Base-by-base conservation (phyloP, 73 alveolate species). In the Paraurostyla sp. region DNA sequence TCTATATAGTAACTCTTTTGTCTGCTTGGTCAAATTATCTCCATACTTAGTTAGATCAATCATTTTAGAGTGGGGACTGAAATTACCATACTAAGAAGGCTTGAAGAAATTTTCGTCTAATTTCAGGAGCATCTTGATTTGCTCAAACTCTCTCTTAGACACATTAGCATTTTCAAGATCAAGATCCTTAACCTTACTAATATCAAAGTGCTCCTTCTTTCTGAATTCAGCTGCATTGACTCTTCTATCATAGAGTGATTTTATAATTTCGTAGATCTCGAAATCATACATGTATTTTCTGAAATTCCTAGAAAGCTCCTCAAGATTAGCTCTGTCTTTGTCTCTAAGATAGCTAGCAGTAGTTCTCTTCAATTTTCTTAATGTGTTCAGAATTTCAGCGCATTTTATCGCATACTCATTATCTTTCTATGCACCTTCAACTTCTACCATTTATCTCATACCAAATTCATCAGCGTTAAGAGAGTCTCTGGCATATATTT, bases 1-100 rank as follows among this genome's bases (percentile, higher is more conserved):
- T 40, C 89, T 50, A 41, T 78, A 78, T 11, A 78, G 54, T 11
- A 78, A 23, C 25, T 78, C 89, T 42, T 78, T 51, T 0, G 60
- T 58, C 7, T 78, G 80, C 41, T 54, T 52, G 2, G 89, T 7
- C 2, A 78, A 40, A 22, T 51, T 54, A n/a, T n/a, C n/a, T 23
- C 50, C 65, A 38, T 78, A 78, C 89, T 78, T 78, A 6, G 89
- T 20, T 15, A 78, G 29, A 38, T 78, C 89, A 20, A 78, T 27
- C 4, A 78, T 22, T 35, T 20, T 52, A 3, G 63, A 16, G 41
- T 51, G 42, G 2, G 89, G 89, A 54, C 65, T 52, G 0, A 54
- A 29, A 32, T 54, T 4, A 0, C 76, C 50, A 29, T 29, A n/a
- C 6, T 78, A 58, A n/a, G 48, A 36, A 9, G 76, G 76, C 43